Conservation (phyloP, 139 green algal species). For the Picochlorum sp. region DNA sequence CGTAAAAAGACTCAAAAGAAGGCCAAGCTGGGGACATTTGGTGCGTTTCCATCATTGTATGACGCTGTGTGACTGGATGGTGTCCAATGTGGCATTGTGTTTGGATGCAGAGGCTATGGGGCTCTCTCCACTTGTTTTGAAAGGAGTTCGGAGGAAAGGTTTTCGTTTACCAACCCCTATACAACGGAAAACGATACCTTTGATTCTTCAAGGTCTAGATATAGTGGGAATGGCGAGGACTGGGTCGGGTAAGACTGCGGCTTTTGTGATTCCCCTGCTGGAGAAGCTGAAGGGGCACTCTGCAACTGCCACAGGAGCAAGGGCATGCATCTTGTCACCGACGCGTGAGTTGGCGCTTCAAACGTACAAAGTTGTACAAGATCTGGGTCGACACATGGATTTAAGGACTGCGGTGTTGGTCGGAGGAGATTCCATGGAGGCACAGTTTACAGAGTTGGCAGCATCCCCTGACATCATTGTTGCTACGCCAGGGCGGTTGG, state of each 20-base stretch:
- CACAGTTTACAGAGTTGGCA: slow-evolving; percentile 88
- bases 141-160: slow-evolving; percentile 80
- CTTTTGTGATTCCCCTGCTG: slow-evolving; percentile 89
- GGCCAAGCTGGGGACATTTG: slow-evolving; percentile 57
- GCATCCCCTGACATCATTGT: slow-evolving; percentile 89
- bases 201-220: slow-evolving; percentile 73
- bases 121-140: slow-evolving; percentile 55
- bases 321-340: slow-evolving; percentile 82
- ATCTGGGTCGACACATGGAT: slow-evolving; percentile 68
- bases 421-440: slow-evolving; percentile 92
- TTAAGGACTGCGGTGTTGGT: slow-evolving; percentile 79
- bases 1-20: slow-evolving; percentile 44
- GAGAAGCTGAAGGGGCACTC: slow-evolving; percentile 72
- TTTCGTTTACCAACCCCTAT: slow-evolving; percentile 95
- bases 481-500: slow-evolving; percentile 85
- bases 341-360: slow-evolving; percentile 81
- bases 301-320: slow-evolving; percentile 50
- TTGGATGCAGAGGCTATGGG: slow-evolving; percentile 72
- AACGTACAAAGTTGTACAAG: slow-evolving; percentile 76
- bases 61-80: background rate
- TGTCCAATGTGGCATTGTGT: background rate
- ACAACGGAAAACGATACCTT: slow-evolving; percentile 79
- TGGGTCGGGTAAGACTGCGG: slow-evolving; percentile 93
- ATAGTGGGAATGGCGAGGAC: slow-evolving; percentile 90
- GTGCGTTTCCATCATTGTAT: slow-evolving; percentile 18